Base-by-base conservation (phyloP, 768 basidiomycete species). In the Tricholoma saponaceum region DNA sequence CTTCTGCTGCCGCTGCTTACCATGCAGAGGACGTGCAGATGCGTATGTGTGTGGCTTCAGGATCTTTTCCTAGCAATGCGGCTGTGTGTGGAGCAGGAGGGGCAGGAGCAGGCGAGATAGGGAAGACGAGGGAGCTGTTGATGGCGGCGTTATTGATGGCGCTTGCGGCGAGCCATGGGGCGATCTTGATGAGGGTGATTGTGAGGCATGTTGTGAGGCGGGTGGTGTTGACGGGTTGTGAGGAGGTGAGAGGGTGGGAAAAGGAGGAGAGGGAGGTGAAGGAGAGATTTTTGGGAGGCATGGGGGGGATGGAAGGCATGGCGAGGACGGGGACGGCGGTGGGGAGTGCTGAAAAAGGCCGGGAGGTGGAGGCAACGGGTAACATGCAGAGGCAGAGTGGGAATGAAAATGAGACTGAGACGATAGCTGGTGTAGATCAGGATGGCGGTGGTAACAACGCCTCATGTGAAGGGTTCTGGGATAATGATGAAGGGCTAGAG, bases 91-190 rank as follows among this genome's bases (percentile, higher is more conserved):
- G 5, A 26, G 46, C 3, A 3, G 25, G 25, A 26, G 50, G 68
- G 47, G 56, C 60, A 5, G 71, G 70, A 16, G 81, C 77, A 3
- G 71, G 69, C 14, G 81, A 77, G 14, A 80, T 76, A 4, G 71
- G 69, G 16, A 82, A 78, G 10, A 81, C 76, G 33, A 73, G 74
- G 59, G 77, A 81, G 46, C 64, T 87, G 8, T 71, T 92, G 7
- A 59, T 86, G 57, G 84, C 84, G 30, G 86, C 90, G 2, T 70
- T 86, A 8, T 70, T 92, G 18, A 75, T 96, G 41, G 90, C 93
- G 1, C 80, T 98, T 39, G 80, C 83, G 4, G 86, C 93, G n/a
- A 90, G 87, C 46, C 96, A 98, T 69, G 88, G 81, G n/a, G 96
- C 87, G 72, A 75, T 94, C 57, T 60, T 93, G 35, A 66, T 91